Conservation (phyloP, 2,329 filamentous ascomycete species). For the Moelleriella libera region DNA sequence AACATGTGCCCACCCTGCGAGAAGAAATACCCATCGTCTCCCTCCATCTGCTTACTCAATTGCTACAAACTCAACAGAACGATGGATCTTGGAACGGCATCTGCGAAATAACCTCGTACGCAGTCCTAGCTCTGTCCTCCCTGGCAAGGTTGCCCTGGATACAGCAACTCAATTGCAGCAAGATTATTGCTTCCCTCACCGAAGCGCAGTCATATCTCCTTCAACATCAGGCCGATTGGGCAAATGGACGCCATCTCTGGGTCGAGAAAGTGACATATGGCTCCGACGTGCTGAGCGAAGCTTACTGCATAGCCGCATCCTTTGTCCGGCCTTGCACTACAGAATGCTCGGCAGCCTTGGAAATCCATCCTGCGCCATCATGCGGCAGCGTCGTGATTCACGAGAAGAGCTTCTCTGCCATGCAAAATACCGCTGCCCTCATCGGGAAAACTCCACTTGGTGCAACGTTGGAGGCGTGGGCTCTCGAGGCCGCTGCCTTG, state of each 20-base stretch:
- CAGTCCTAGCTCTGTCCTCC: background rate
- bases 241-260: slow-evolving; percentile 2
- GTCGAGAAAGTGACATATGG: slow-evolving; percentile 8
- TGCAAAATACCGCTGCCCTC: background rate
- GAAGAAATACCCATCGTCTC: background rate
- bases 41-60: background rate
- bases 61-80: background rate
- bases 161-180: background rate
- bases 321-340: background rate
- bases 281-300: slow-evolving; percentile 2
- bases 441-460: background rate
- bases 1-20: background rate
- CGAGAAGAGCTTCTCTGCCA: background rate
- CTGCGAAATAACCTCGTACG: background rate
- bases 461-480: background rate
- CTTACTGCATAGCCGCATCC: slow-evolving; percentile 6
- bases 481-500: background rate
- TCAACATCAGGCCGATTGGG: background rate
- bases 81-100: background rate
- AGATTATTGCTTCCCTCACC: background rate
- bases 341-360: background rate
- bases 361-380: background rate
- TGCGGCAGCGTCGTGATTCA: background rate
- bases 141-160: background rate
- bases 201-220: background rate